These are phyloP conservation scores for Penicillium aurantiogriseum DNA, from an alignment of 2,329 filamentous ascomycete genomes.

Conservation along the genomic window DNA sequence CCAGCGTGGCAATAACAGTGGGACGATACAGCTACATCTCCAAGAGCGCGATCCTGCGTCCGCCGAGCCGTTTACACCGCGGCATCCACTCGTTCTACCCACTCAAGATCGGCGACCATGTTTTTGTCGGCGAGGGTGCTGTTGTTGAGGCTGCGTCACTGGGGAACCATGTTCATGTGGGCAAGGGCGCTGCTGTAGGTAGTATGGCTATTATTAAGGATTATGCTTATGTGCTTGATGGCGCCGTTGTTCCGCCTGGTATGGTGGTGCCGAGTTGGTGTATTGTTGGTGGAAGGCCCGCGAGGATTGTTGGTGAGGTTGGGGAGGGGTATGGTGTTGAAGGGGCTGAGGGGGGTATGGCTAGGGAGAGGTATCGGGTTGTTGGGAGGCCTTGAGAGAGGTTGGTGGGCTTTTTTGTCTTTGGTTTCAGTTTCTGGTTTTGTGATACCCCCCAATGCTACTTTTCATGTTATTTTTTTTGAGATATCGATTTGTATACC, in stretches of 20 bases:
- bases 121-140: conserved; percentile 75
- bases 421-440: conserved; percentile 6
- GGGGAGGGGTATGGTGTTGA: conserved; percentile 49
- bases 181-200: conserved; percentile 71
- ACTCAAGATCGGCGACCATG: conserved; percentile 89
- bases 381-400: conserved; percentile 33
- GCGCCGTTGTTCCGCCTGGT: conserved; percentile 75
- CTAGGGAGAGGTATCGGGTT: conserved; percentile 42
- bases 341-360: conserved; percentile 45
- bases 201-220: conserved; percentile 93
- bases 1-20: conserved; percentile 68
- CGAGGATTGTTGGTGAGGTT: conserved; percentile 76
- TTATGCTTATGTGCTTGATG: conserved; percentile 82
- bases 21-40: conserved; percentile 90
- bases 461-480: conserved; percentile 3
- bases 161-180: conserved; percentile 83
- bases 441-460: conserved; percentile 21
- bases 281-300: conserved; percentile 81
- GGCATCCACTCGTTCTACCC: conserved; percentile 67
- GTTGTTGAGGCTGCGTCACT: conserved; percentile 81
- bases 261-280: conserved; percentile 93
- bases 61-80: conserved; percentile 78
- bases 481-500: background rate
- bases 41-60: conserved; percentile 72
- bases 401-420: background rate